Conservation (phyloP, 2,329 filamentous ascomycete species). For the Colletotrichum costaricense region DNA sequence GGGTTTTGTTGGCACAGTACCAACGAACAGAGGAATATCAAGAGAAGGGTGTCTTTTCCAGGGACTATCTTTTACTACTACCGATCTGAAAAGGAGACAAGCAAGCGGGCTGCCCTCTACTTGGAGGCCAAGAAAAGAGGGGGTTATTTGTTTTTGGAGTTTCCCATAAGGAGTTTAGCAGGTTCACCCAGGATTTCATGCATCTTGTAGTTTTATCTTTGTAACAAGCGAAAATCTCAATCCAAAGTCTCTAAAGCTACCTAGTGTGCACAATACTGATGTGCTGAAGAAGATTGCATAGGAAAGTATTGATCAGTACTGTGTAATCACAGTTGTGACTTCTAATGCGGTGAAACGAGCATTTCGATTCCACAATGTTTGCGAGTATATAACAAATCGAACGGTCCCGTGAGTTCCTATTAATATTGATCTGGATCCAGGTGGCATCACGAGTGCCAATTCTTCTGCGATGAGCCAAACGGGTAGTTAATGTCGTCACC, state of each 20-base stretch:
- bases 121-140: background rate
- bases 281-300: background rate
- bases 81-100: background rate
- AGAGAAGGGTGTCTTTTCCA: background rate
- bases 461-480: background rate
- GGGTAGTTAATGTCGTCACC: constrained; percentile 18
- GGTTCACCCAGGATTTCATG: background rate
- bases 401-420: background rate
- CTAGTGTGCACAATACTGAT: background rate
- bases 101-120: background rate
- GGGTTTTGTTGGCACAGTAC: too few species aligned
- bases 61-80: background rate
- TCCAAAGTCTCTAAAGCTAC: background rate
- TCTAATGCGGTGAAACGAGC: too few species aligned
- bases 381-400: background rate
- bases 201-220: background rate
- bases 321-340: background rate
- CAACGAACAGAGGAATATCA: too few species aligned
- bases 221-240: background rate
- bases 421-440: background rate
- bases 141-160: background rate
- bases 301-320: background rate
- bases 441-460: background rate
- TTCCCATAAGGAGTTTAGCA: background rate
- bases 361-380: background rate